These are phyloP conservation scores for Sporothrix pseudoabietina DNA, from an alignment of 2,329 filamentous ascomycete species.

Conservation along the genomic window DNA sequence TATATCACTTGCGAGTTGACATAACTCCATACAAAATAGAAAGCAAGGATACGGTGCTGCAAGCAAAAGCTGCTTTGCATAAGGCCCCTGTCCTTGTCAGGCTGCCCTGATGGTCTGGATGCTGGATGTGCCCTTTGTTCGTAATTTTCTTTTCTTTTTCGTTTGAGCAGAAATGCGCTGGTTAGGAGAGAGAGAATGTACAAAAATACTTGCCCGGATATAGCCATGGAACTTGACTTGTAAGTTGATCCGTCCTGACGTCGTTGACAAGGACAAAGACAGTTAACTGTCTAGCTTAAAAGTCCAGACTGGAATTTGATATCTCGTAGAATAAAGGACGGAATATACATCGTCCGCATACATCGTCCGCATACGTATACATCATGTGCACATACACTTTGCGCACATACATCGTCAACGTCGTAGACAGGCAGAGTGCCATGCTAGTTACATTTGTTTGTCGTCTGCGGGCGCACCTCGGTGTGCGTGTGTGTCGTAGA, in stretches of 20 bases:
- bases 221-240: background rate
- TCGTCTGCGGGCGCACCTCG: slow-evolving; percentile 5
- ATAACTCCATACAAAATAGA: background rate
- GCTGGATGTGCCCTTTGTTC: background rate
- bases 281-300: background rate
- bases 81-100: slow-evolving; percentile 10
- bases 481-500: background rate
- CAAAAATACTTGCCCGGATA: background rate
- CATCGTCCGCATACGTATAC: no score
- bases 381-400: no score
- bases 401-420: background rate
- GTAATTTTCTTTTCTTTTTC: background rate
- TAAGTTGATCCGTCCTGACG: background rate
- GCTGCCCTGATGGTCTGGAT: background rate
- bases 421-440: background rate
- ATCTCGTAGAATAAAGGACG: background rate
- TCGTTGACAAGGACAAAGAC: background rate
- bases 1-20: background rate
- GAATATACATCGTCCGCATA: background rate
- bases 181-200: background rate
- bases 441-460: slow-evolving; percentile 8
- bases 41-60: background rate
- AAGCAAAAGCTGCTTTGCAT: background rate
- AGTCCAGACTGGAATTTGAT: background rate
- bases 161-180: background rate